These are phyloP conservation scores for Phlebopus sp. DNA, from an alignment of 1,284 basidiomycete genomes.

Conservation along the genomic window DNA sequence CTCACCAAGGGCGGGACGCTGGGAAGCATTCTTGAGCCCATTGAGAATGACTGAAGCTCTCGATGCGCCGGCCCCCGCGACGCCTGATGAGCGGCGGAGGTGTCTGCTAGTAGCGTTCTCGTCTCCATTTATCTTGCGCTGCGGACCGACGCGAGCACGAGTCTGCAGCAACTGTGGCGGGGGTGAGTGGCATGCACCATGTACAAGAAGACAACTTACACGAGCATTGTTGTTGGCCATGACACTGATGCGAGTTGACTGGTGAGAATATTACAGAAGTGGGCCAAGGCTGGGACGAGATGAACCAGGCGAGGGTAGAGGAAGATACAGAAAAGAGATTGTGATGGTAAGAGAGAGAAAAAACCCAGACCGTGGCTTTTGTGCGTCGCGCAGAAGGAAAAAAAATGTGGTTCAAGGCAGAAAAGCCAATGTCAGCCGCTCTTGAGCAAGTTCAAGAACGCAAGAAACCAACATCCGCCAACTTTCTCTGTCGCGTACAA, in stretches of 20 bases:
- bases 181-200: not conserved
- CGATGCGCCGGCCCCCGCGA: slow-evolving; percentile 41
- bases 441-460: slow-evolving; percentile 18
- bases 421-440: slow-evolving; percentile 29
- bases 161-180: slow-evolving; percentile 31
- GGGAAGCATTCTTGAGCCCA: slow-evolving; percentile 42
- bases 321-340: slow-evolving; percentile 25
- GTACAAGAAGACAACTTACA: slow-evolving; percentile 37
- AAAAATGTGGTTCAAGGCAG: slow-evolving; percentile 7
- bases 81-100: slow-evolving; percentile 54
- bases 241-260: slow-evolving; percentile 31
- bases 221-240: slow-evolving; percentile 60
- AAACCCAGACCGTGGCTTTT: slow-evolving; percentile 19
- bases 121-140: slow-evolving; percentile 63
- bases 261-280: slow-evolving; percentile 32
- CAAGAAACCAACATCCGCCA: slow-evolving; percentile 9
- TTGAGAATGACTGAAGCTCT: slow-evolving; percentile 51
- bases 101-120: slow-evolving; percentile 72
- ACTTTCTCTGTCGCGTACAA: slow-evolving; percentile 29
- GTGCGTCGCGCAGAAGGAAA: slow-evolving; percentile 9
- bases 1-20: slow-evolving; percentile 66
- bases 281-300: slow-evolving; percentile 17
- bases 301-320: slow-evolving; percentile 11
- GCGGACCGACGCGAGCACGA: slow-evolving; percentile 40
- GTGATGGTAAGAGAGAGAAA: slow-evolving; percentile 21